Evolutionary conservation across 1,284 basidiomycete genomes (phyloP), one percentile per base, ranked within the genome.

Genomic region (Apiotrichum gamsii): DNA sequence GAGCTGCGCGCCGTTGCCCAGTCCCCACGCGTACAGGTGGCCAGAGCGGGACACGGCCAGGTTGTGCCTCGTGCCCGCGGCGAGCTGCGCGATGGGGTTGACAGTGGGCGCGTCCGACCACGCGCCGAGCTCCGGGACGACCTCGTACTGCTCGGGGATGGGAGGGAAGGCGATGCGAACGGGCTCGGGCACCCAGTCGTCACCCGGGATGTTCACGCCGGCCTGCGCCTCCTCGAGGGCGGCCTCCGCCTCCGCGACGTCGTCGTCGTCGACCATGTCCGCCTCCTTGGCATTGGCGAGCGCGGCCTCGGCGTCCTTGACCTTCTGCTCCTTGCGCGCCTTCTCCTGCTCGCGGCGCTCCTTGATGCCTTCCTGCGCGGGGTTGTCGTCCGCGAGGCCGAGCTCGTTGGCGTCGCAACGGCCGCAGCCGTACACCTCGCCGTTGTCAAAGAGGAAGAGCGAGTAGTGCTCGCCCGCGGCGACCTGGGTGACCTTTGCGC

Each of bases 1-100:
- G n/a, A 78, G 67, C 56, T 77, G 74, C 43, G 66, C 70, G 46
- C 61, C 57, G 48, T 62, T 80, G 18, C 88, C 87, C 55, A 85
- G 81, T 39, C 90, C 90, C 90, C 90, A 94, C 32, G 83, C 77
- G 65, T 89, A 91, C 52, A 89, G 73, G 23, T 85, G 83, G 11
- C 90, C 90, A 35, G 78, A 82, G 45, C 74, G 73, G 15, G 85
- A 86, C 39, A 91, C 79, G 4, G 87, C 90, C 52, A 91, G 78
- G 59, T 85, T 90, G 69, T 87, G 87, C 59, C 89, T 81, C 31
- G 81, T 80, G 2, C 90, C 91, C 10, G 79, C 82, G 3, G 84
- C 80, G 57, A 95, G 79, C 45, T 82, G 78, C 15, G 83, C 77
- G 55, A 93, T 81, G 5, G 81, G 82, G 63, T 90, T 87, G 21